Conservation (phyloP, 2,329 filamentous ascomycete genomes). For the Annulohypoxylon truncatum region DNA sequence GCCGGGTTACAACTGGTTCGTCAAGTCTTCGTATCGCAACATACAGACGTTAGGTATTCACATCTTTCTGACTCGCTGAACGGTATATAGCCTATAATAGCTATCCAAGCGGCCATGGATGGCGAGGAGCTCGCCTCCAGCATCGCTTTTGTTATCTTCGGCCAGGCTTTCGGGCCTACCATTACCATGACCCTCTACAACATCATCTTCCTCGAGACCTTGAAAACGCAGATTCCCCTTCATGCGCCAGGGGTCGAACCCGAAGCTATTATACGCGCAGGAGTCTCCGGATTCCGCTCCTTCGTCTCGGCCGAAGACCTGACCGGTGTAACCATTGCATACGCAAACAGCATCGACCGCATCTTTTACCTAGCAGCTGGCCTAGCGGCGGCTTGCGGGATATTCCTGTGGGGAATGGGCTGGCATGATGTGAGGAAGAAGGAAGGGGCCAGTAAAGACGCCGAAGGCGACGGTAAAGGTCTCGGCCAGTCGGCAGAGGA, state of each 20-base stretch:
- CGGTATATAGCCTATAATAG: not conserved
- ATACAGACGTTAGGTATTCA: too few relatives aligned
- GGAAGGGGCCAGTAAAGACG: too few relatives aligned
- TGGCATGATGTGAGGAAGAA: constrained; percentile 59
- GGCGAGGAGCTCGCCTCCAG: not conserved
- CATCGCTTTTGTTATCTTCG: not conserved
- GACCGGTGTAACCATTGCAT: constrained; percentile 54
- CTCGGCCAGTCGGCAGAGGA: too few relatives aligned
- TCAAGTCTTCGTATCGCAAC: too few relatives aligned
- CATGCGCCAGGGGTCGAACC: constrained; percentile 50
- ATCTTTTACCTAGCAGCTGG: constrained; percentile 56
- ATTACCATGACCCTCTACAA: not conserved
- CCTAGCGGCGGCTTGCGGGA: constrained; percentile 48
- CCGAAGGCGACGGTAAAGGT: too few relatives aligned
- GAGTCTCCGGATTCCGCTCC: constrained; percentile 54
- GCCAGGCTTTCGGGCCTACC: not conserved
- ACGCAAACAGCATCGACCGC: constrained; percentile 52
- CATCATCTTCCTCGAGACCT: constrained; percentile 41
- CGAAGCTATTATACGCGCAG: constrained; percentile 53
- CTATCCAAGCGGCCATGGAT: not conserved
- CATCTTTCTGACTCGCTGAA: too few relatives aligned
- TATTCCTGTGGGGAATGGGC: constrained; percentile 58
- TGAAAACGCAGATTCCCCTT: constrained; percentile 48
- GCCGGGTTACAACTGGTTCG: not conserved
- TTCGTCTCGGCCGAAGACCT: constrained; percentile 50